Evolutionary conservation across 2,329 filamentous ascomycete species (phyloP).

Genomic region (Aspergillus sp.): DNA sequence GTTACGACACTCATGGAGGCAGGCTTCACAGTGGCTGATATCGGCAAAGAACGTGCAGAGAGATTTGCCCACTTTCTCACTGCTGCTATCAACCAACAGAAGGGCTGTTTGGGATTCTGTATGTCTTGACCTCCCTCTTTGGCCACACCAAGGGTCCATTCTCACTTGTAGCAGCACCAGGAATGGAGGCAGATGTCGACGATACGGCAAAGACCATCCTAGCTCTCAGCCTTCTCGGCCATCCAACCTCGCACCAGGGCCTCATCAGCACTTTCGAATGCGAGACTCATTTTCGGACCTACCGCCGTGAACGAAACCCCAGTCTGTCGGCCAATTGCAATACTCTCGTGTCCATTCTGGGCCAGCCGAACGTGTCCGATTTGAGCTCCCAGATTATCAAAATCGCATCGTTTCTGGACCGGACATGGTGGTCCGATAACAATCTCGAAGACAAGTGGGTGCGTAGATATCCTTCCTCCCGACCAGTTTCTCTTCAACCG

Average conservation of each 20-base stretch:
- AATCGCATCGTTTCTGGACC: conserved; percentile 15
- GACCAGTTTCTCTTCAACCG: too few species aligned
- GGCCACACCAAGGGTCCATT: too few species aligned
- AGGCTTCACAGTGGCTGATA: background rate
- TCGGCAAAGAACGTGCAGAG: background rate
- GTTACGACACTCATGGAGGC: background rate
- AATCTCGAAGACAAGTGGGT: conserved; percentile 22
- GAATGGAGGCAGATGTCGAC: conserved; percentile 17
- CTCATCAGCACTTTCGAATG: conserved; percentile 22
- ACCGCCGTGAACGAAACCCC: conserved; percentile 21
- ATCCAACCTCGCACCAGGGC: conserved; percentile 8
- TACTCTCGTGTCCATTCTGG: conserved; percentile 24
- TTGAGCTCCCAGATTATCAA: conserved; percentile 20
- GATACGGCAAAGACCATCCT: conserved; percentile 18
- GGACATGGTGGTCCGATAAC: conserved; percentile 17
- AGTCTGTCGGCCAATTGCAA: conserved; percentile 32
- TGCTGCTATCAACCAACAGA: background rate
- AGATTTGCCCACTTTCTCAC: too few species aligned
- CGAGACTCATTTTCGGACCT: conserved; percentile 24
- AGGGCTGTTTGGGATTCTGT: background rate
- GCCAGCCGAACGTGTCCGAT: conserved; percentile 8
- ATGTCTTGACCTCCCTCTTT: background rate
- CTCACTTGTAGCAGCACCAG: background rate
- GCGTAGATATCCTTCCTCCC: conserved; percentile 1
- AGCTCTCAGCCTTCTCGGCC: conserved; percentile 7